These are phyloP conservation scores for Gentiana macrophylla DNA, from an alignment of 257 asterid species.

Conservation along the genomic window DNA sequence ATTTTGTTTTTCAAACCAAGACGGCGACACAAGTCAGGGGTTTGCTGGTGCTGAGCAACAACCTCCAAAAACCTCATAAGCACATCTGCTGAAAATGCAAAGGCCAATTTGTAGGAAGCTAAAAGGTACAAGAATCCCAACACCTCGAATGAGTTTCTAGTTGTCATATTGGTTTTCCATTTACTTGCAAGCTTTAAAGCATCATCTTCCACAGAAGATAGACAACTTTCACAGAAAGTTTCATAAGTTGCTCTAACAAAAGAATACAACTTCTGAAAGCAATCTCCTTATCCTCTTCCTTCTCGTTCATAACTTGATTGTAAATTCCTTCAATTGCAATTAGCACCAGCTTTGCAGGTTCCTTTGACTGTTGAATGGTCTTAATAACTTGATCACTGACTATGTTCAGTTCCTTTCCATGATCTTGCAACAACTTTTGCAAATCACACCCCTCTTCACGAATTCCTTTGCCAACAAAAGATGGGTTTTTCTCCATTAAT, in stretches of 20 bases:
- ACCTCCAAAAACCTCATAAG: conserved; percentile 17
- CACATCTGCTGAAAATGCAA: conserved; percentile 26
- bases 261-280: conserved; percentile 28
- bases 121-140: conserved; percentile 37
- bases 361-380: conserved; percentile 34
- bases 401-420: conserved; percentile 23
- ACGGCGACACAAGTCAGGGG: conserved; percentile 11
- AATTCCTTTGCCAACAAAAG: conserved; percentile 2
- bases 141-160: conserved; percentile 18
- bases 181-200: conserved; percentile 32
- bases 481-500: background rate
- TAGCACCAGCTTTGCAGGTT: conserved; percentile 49
- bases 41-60: conserved; percentile 17
- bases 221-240: conserved; percentile 15
- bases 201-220: conserved; percentile 18
- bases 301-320: conserved; percentile 15
- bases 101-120: conserved; percentile 26
- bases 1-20: conserved; percentile 18
- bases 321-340: conserved; percentile 45
- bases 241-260: conserved; percentile 33
- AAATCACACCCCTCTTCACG: conserved; percentile 18
- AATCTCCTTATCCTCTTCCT: conserved; percentile 8
- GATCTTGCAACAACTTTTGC: conserved; percentile 40
- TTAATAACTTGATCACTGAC: conserved; percentile 26
- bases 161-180: conserved; percentile 35